Evolutionary conservation across 768 basidiomycete species (phyloP), one percentile per base, ranked within the genome.

Genomic region (Xanthoconium stramineum): DNA sequence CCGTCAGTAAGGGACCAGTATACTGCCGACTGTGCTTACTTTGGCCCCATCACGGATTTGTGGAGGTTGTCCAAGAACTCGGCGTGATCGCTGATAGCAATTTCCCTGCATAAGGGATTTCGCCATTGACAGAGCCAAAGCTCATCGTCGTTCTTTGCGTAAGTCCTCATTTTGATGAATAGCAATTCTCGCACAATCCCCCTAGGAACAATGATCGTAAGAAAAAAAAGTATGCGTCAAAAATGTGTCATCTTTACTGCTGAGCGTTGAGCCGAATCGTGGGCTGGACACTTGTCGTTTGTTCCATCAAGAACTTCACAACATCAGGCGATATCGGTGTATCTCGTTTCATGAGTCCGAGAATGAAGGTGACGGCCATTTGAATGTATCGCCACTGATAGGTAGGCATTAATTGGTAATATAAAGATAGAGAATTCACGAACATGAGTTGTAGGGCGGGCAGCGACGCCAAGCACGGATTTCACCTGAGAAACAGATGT

Each of bases 341-440:
- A 63, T 93, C 88, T 66, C 89, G 77, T 62, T 86, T 80, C 52
- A 91, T 74, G 32, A 91, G 75, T 38, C 80, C 76, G 32, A 73
- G 75, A 44, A 91, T 67, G 65, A 89, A 86, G 35, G 79, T 80
- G 32, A 78, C 69, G 9, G 89, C 86, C 62, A 84, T 84, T 76
- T 91, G 85, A 0, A 85, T 77, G 69, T 92, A 92, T 73, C 89
- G 79, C 90, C 90, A 92, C 90, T 92, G 14, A 64, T 17, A 55
- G 55, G 32, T 48, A 19, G 17, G 58, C 52, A 57, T 67, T 51
- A 47, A 40, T 47, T 28, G 15, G 13, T 6, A 50, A 30, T 3
- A 50, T 48, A 32, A 55, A 30, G 58, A 35, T 19, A 42, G 17
- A 36, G 6, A 1, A 54, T 35, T 20, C n/a, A 70, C 85, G 57